phyloP scores from a whole-genome alignment of 352 stramenopile species.

The Globisporangium solare region DNA sequence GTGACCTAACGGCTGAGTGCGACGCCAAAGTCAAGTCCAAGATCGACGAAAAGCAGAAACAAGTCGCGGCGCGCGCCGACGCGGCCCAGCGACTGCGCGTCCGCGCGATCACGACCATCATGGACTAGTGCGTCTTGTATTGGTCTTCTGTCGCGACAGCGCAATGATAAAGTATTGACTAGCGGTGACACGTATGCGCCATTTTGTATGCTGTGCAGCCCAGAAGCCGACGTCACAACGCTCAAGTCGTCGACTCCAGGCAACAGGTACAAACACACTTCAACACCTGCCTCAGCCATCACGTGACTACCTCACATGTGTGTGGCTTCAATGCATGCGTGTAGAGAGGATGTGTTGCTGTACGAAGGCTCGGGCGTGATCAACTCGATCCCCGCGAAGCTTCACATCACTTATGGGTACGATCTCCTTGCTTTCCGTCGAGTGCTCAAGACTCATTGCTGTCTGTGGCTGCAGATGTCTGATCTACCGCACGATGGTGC shows the following conservation, averaged over 20 bases:
- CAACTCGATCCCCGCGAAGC: constrained; percentile 60
- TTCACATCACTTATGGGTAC: constrained; percentile 78
- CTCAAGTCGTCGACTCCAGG: constrained; percentile 28
- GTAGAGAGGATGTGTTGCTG: constrained; percentile 65
- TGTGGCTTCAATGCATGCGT: background rate
- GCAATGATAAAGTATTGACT: background rate
- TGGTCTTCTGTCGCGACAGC: background rate
- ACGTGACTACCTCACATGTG: background rate
- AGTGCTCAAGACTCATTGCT: too few relatives aligned
- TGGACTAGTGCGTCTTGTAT: constrained; percentile 50
- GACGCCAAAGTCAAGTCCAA: constrained; percentile 54
- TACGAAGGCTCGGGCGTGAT: constrained; percentile 77
- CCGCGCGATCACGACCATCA: constrained; percentile 49
- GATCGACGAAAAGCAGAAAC: constrained; percentile 76
- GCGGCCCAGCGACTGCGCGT: constrained; percentile 53
- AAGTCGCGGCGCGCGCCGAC: constrained; percentile 60
- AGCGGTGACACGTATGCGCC: background rate
- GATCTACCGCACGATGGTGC: constrained; percentile 75
- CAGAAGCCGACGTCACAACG: constrained; percentile 38
- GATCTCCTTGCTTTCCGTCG: background rate
- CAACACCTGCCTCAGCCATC: too few relatives aligned
- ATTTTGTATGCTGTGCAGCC: constrained; percentile 17
- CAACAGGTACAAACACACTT: constrained; percentile 12
- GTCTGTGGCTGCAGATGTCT: constrained; percentile 26
- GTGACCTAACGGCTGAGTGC: constrained; percentile 44